Base-by-base conservation (phyloP, 495 filamentous ascomycete genomes). In the Penicillium herquei region DNA sequence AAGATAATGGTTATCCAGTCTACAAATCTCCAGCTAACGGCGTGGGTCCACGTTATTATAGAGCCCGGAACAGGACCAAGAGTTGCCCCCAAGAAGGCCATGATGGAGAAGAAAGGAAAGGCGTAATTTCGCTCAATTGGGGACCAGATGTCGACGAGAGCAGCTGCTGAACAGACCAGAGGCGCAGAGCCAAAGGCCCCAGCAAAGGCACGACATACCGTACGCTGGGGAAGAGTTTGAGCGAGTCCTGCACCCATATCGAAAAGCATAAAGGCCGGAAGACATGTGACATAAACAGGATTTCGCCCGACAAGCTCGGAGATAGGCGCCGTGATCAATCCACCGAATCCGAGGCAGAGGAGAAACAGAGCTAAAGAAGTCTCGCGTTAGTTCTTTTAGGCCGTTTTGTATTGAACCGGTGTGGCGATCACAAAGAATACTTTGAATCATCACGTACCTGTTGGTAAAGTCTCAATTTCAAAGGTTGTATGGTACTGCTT, bases 261-360 rank as follows among this genome's bases (percentile, higher is more conserved):
- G 55, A 77, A 80, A 14, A 78, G 55, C 63, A 75, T 76, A 39
- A 70, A 79, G 1, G 74, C 26, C 0, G 67, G 63, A 1, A 76
- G 55, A 32, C 43, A 53, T 10, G 49, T 34, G 7, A 61, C 48
- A 16, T 87, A 87, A 12, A 83, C 70, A 6, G 78, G 79, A 58
- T 78, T 80, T 5, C 75, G 68, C 10, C 75, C 76, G 31, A 85
- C 63, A 0, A 84, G 81, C 57, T 87, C 85, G 18, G 69, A 74
- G 35, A 80, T n/a, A 2, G 77, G 78, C 31, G 72, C 75, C 39
- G 73, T 67, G 49, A 77, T 55, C 9, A 78, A 34, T 3, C 56
- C 61, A 1, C 69, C 85, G 16, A 73, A 55, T 0, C 83, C 82
- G 55, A 83, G 81, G 6, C 82, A 82, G 34, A 81, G 65, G 0